Evolutionary conservation across 1,139 yeast species (phyloP).

Genomic region (Pichia sp.): DNA sequence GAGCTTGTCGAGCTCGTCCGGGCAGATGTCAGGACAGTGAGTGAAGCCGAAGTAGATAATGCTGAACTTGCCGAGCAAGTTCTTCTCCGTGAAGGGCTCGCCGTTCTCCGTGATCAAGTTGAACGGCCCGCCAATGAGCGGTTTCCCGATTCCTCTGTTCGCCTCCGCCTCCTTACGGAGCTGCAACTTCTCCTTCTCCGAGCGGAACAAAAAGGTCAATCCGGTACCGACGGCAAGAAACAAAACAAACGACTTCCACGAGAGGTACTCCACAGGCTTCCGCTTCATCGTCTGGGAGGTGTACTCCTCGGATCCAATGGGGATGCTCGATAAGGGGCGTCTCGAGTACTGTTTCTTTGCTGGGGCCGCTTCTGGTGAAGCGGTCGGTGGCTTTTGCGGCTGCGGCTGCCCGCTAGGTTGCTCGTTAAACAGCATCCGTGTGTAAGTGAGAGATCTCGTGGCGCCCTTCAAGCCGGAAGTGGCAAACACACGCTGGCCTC

Average conservation of each 20-base stretch:
- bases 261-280: slow-evolving; percentile 58
- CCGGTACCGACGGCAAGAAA: slow-evolving; percentile 67
- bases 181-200: slow-evolving; percentile 69
- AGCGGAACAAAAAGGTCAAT: slow-evolving; percentile 61
- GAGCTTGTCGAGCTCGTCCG: slow-evolving; percentile 91
- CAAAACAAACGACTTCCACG: slow-evolving; percentile 81
- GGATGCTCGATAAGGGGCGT: slow-evolving; percentile 41
- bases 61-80: slow-evolving; percentile 72
- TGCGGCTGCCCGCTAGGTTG: background rate
- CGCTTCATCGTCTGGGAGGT: slow-evolving; percentile 28
- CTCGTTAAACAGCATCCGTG: slow-evolving; percentile 2
- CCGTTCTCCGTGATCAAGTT: slow-evolving; percentile 66
- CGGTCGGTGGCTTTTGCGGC: background rate
- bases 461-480: background rate
- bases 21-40: slow-evolving; percentile 97
- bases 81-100: slow-evolving; percentile 65
- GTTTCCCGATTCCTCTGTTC: slow-evolving; percentile 85
- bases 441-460: background rate
- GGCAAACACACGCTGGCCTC: background rate
- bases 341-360: slow-evolving; percentile 14
- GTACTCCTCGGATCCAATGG: slow-evolving; percentile 47
- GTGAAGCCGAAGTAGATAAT: slow-evolving; percentile 91
- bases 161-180: slow-evolving; percentile 76
- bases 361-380: background rate
- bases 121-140: slow-evolving; percentile 90